Evolutionary conservation across 805 yeast genomes (phyloP), one percentile per base, ranked within the genome.

Genomic region (Yarrowia sp.): DNA sequence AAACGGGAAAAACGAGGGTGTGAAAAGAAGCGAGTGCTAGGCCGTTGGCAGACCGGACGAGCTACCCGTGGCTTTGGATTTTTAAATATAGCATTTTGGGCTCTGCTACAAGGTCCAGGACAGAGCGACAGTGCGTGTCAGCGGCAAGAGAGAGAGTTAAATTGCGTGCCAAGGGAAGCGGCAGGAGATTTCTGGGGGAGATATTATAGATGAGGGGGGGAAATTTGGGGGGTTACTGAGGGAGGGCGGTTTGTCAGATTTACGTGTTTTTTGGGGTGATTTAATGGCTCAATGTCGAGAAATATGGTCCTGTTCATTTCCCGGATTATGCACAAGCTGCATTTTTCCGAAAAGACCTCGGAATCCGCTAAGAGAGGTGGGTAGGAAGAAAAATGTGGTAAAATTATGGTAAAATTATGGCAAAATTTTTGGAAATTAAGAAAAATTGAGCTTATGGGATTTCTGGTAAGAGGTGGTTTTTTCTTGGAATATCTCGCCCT

Each of bases 261-360:
- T 19, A 19, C 19, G 19, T 19, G 19, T 19, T 19, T 19, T 19
- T 19, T 19, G 19, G 19, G 19, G 1, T 1, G 19, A 19, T 19
- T 19, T 19, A 19, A 19, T 19, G 19, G 19, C 19, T 19, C 19
- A 19, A 19, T 19, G 19, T 19, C 19, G 19, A 19, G 19, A 19
- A 19, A 19, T 19, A 19, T 19, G 19, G 19, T 19, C 12, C 35
- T 22, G 3, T 10, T 8, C 40, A 32, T 52, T 52, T 36, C 26
- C 45, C 59, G 59, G 59, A 53, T 53, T 53, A 53, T 53, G 59
- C 59, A 53, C 45, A 3, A 38, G 36, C 45, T 53, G 59, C 59
- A 40, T 53, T 53, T 53, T 53, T 53, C 59, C 45, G 59, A 40
- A 53, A 53, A 38, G 45, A 11, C 45, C 59, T 53, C 59, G 58